phyloP scores from a whole-genome alignment of 257 asterid genomes.

The Verbascum thapsus region DNA sequence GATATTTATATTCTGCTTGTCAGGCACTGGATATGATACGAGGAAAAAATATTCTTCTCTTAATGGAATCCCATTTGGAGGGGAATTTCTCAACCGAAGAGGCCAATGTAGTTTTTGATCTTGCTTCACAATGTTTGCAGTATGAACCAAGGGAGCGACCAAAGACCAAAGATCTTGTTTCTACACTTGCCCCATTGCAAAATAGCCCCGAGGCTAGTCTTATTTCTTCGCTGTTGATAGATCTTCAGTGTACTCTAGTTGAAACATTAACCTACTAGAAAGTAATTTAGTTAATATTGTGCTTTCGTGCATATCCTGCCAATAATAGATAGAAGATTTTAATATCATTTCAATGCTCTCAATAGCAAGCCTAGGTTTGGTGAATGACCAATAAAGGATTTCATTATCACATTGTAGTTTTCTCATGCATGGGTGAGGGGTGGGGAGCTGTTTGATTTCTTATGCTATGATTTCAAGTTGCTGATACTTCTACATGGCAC shows the following conservation, averaged over 20 bases:
- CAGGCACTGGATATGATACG: constrained; percentile 98
- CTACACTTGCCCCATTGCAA: constrained; percentile 84
- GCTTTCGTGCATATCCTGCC: too few species aligned
- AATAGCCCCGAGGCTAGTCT: constrained; percentile 74
- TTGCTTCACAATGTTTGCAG: constrained; percentile 92
- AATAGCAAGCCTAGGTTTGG: too few species aligned
- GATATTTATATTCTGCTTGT: constrained; percentile 27
- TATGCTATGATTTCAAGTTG: neutral
- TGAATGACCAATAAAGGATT: too few species aligned
- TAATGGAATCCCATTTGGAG: constrained; percentile 98
- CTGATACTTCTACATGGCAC: constrained; percentile 2
- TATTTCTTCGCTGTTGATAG: constrained; percentile 14
- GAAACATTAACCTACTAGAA: neutral
- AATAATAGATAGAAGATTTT: too few species aligned
- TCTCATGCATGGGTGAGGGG: neutral
- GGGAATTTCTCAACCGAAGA: constrained; percentile 93
- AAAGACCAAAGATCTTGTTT: constrained; percentile 79
- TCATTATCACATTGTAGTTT: too few species aligned
- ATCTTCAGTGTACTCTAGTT: too few species aligned
- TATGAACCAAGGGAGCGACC: constrained; percentile 98
- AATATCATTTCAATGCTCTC: too few species aligned
- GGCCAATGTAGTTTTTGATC: constrained; percentile 92
- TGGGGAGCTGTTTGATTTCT: constrained; percentile 13
- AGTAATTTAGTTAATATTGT: neutral
- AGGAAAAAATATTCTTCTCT: constrained; percentile 84